Base-by-base conservation (phyloP, 2,329 filamentous ascomycete genomes). In the Colletotrichum lindemuthianum region DNA sequence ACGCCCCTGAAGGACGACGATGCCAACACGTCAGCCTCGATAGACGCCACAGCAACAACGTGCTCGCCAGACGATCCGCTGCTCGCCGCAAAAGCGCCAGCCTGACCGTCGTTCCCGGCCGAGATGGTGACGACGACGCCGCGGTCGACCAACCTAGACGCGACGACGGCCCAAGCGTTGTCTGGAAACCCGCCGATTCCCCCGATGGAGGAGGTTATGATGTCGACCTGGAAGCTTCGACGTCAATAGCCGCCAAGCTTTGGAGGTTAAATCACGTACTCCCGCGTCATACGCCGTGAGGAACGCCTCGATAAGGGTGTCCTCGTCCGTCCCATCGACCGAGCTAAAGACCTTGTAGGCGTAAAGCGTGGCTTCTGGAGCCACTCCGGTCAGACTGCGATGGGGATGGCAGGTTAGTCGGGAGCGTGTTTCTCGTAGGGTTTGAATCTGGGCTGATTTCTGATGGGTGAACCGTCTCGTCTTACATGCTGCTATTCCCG, bases 21-120 rank as follows among this genome's bases (percentile, higher is more conserved):
- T 2, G 60, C 59, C 16, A 67, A 37, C 0, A 68, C 59, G 12
- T 66, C 68, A 1, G 72, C 66, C 12, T 77, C 72, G 45, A 81
- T 73, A 0, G 82, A 81, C 10, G 80, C 82, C 40, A 84, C 75
- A 3, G 80, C 76, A 12, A 79, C 77, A 9, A 81, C 78, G 7
- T 76, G 73, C 53, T 74, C 75, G 10, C 80, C 81, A 4, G 77
- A 74, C 9, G 79, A 74, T 4, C 78, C 78, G 32, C 73, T 74
- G 51, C 73, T 75, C 34, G 74, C 73, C 48, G 75, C 78, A 67
- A 81, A 82, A 0, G 80, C 69, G 4, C 81, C 81, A 12, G 71
- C 65, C 6, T 72, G 70, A n/a, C 81, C 81, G 37, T 77, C 72
- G 61, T 84, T 84, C 15, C 81, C 81, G 4, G 77, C 79, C 1